Percentiles rank a stretch among this genome's conserved stretches.
Evolutionary conservation across 2,329 filamentous ascomycete genomes (phyloP).

Genomic region (Lecanosticta acicola): DNA sequence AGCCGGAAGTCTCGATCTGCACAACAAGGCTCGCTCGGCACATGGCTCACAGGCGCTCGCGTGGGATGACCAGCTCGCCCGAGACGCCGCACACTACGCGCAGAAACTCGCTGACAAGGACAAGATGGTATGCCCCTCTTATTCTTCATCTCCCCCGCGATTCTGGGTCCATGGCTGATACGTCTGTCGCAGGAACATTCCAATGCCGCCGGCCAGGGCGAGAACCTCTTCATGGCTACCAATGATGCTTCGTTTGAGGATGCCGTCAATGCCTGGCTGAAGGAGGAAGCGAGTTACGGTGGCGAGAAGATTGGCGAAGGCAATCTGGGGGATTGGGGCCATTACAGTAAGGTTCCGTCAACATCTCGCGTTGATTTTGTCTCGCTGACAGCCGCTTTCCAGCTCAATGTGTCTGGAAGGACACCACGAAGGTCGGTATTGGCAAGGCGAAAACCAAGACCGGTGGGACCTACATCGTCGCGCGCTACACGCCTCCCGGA

Average conservation of each 20-base stretch:
- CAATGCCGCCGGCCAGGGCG: conserved; percentile 21
- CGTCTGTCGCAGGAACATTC: neutral
- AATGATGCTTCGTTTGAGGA: conserved; percentile 20
- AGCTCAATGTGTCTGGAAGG: conserved; percentile 11
- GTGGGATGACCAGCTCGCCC: conserved; percentile 14
- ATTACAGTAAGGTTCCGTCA: conserved; percentile 21
- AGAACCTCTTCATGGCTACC: conserved; percentile 33
- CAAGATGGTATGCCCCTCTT: conserved; percentile 4
- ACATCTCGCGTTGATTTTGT: neutral
- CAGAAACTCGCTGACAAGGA: conserved; percentile 8
- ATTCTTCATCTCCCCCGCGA: too few species aligned
- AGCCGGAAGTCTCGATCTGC: neutral
- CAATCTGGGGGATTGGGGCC: conserved; percentile 32
- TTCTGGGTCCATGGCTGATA: too few species aligned
- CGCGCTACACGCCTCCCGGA: conserved; percentile 13
- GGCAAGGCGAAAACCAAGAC: conserved; percentile 7
- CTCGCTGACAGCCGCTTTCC: neutral
- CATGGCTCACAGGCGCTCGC: conserved; percentile 1
- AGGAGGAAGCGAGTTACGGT: conserved; percentile 33
- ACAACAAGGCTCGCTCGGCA: conserved; percentile 11
- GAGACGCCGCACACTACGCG: conserved; percentile 12
- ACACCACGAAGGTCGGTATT: conserved; percentile 12
- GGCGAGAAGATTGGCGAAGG: conserved; percentile 34
- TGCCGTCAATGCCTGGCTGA: conserved; percentile 32
- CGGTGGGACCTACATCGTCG: conserved; percentile 13